phyloP scores from a whole-genome alignment of 768 basidiomycete species.

The Suillus paluster region DNA sequence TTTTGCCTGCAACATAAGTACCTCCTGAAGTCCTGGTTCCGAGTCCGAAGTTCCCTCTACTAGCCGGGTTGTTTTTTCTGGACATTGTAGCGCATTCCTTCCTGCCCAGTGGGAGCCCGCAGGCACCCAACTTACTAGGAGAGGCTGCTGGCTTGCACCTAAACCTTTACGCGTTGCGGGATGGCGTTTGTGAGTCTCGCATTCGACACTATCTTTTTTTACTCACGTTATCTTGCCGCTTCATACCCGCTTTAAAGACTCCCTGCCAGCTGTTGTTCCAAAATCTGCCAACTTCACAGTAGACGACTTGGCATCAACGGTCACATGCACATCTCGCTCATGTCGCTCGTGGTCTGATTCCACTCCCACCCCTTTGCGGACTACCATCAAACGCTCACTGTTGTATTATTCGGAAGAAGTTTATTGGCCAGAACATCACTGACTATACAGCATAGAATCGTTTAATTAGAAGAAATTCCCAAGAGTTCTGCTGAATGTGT shows the following conservation, averaged over 20 bases:
- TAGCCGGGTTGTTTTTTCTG: background rate
- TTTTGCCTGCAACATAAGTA: no score
- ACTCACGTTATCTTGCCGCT: background rate
- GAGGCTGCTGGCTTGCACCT: background rate
- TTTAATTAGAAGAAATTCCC: background rate
- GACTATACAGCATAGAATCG: background rate
- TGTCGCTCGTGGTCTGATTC: background rate
- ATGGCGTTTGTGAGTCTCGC: background rate
- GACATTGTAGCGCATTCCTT: background rate
- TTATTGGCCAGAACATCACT: background rate
- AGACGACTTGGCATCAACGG: background rate
- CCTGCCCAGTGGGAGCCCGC: background rate
- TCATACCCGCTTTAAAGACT: background rate
- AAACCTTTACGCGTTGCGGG: background rate
- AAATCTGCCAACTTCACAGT: background rate
- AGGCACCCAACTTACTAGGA: background rate
- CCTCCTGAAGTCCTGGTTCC: no score
- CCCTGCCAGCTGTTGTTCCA: background rate
- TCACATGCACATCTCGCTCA: background rate
- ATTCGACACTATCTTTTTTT: background rate
- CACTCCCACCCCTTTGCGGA: background rate
- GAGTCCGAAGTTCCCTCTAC: background rate
- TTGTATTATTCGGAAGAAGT: background rate
- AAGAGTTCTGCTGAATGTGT: background rate
- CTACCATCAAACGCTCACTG: background rate